Base-by-base conservation (phyloP, 1,284 basidiomycete genomes). In the Inonotus hispidus region DNA sequence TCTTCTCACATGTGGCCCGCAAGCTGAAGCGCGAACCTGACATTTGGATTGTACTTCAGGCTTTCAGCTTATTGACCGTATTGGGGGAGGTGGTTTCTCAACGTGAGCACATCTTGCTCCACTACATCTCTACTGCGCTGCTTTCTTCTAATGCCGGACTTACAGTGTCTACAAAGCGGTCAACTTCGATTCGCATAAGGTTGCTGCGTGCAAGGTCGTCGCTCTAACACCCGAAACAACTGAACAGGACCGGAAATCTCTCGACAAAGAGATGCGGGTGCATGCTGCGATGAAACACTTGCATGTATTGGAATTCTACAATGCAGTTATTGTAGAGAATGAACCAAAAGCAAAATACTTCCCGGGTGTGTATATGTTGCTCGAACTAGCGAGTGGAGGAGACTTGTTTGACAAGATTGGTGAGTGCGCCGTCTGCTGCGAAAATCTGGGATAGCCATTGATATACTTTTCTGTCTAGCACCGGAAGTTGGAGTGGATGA, bases 351-450 rank as follows among this genome's bases (percentile, higher is more conserved):
- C 77, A 3, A 70, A 74, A 0, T 92, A 85, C 68, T 74, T 87
- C 0, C 88, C 92, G 0, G 94, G 91, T 0, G 81, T 95, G 46
- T 99, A 98, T 71, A 93, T 99, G 80, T 76, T 98, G 27, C 77
- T 99, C 65, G 96, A 98, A 73, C 78, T 96, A 45, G 96, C 95
- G 0, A 88, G 88, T 0, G 95, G 95, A 49, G 96, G 97, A 0
- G 96, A 99, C 73, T 75, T 99, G 45, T 99, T 99, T 71, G 97
- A 99, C 75, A 98, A 98, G 79, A 98, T 99, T 63, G 91, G 95
- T 95, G 69, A 3, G 79, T 35, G 49, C 47, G 54, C 5, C 16
- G 19, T n/a, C 50, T 45, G 3, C 27, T 5, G 2, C 7, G n/a
- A n/a, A 52, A 41, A 39, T 29, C 53, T 4, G 1, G 14, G 46